Evolutionary conservation across 371 early-diverging fungal genomes (phyloP).

Genomic region (Mortierella sp.): DNA sequence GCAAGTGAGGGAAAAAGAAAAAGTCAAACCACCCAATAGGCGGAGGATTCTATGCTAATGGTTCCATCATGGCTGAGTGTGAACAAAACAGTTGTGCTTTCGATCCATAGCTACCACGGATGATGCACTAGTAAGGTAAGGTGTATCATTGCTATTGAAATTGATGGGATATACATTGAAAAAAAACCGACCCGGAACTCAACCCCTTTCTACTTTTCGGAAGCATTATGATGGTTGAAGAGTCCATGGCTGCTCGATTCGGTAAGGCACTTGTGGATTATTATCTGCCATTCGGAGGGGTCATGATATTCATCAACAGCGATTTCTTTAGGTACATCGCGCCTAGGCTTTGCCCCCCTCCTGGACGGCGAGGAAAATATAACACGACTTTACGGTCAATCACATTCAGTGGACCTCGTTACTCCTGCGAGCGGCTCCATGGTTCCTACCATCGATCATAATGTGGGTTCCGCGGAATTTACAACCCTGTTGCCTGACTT

Average conservation of each 20-base stretch:
- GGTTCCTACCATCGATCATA: background rate
- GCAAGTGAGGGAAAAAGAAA: constrained; percentile 5
- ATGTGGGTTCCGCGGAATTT: background rate
- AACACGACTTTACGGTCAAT: constrained; percentile 19
- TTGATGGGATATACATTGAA: no score
- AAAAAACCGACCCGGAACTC: no score
- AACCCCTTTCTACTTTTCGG: no score
- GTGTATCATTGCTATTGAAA: background rate
- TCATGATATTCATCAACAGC: background rate
- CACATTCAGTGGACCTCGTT: background rate
- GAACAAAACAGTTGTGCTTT: constrained; percentile 24
- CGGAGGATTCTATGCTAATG: background rate
- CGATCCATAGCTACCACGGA: constrained; percentile 15
- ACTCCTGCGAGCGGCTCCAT: background rate
- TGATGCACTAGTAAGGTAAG: constrained; percentile 49
- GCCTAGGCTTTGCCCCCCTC: constrained; percentile 38
- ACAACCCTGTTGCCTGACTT: background rate
- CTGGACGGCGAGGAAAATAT: constrained; percentile 41
- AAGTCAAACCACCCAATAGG: no score
- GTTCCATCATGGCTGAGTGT: background rate
- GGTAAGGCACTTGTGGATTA: constrained; percentile 6
- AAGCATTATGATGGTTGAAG: constrained; percentile 51
- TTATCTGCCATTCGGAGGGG: background rate
- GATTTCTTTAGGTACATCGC: constrained; percentile 18
- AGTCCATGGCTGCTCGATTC: constrained; percentile 43